A percentile compares a stretch with the other conserved stretches of the same genome.
phyloP scores from a whole-genome alignment of 352 stramenopile genomes.

The Pythium apleroticum region DNA sequence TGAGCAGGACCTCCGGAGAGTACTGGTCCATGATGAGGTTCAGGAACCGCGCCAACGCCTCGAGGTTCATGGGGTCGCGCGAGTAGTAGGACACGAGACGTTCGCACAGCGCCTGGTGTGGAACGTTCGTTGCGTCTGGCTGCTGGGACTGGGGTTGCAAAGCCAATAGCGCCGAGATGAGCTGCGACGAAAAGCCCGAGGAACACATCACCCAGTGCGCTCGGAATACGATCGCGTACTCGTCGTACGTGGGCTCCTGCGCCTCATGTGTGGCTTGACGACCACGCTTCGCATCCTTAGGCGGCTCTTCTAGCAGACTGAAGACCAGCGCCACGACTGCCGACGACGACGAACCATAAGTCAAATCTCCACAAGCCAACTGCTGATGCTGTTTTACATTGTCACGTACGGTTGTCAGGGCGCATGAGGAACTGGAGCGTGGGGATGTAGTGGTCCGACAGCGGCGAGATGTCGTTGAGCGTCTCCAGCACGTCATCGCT shows the following conservation, averaged over 20 bases:
- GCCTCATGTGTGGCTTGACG: slow-evolving; percentile 1
- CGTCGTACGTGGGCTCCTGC: slow-evolving; percentile 47
- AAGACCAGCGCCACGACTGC: slow-evolving; percentile 46
- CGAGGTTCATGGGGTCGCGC: slow-evolving; percentile 62
- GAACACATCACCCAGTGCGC: slow-evolving; percentile 64
- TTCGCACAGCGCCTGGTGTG: slow-evolving; percentile 29
- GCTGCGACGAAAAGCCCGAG: slow-evolving; percentile 56
- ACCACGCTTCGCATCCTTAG: slow-evolving; percentile 4
- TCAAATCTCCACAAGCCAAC: not conserved
- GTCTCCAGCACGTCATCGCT: slow-evolving; percentile 50
- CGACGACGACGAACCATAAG: not conserved
- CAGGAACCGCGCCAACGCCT: slow-evolving; percentile 57
- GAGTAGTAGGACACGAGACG: slow-evolving; percentile 47
- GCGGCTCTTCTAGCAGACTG: slow-evolving; percentile 50
- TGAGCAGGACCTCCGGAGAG: slow-evolving; percentile 46
- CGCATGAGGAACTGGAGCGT: slow-evolving; percentile 61
- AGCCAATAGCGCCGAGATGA: slow-evolving; percentile 60
- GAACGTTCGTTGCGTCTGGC: slow-evolving; percentile 4
- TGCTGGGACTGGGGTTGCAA: slow-evolving; percentile 26
- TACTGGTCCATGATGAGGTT: slow-evolving; percentile 74
- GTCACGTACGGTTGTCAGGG: slow-evolving; percentile 61
- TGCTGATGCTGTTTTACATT: not conserved
- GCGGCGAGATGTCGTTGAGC: slow-evolving; percentile 44
- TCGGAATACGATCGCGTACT: slow-evolving; percentile 61
- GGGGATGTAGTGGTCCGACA: slow-evolving; percentile 61